phyloP scores from a whole-genome alignment of 2,329 filamentous ascomycete genomes.

The Thermomyces lanuginosus region DNA sequence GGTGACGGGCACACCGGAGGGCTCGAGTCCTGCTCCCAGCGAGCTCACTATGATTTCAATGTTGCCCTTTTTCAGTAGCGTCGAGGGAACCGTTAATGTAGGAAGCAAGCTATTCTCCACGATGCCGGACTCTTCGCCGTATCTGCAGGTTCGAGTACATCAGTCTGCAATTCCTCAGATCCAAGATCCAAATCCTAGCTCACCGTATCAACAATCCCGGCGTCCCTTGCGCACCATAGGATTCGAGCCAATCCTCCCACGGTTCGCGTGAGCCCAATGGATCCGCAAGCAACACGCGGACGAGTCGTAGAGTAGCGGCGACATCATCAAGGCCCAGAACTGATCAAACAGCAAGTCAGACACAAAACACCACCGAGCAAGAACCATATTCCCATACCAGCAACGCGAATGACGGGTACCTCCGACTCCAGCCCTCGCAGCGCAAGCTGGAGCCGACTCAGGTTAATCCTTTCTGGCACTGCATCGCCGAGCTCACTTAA shows the following conservation, averaged over 20 bases:
- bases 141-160: slow-evolving; percentile 22
- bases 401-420: slow-evolving; percentile 38
- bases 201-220: slow-evolving; percentile 50
- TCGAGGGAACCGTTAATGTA: slow-evolving; percentile 40
- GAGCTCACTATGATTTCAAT: slow-evolving; percentile 45
- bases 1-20: slow-evolving; percentile 33
- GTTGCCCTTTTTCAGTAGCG: slow-evolving; percentile 37
- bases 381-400: slow-evolving; percentile 33
- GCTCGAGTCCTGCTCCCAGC: slow-evolving; percentile 32
- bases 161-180: not conserved
- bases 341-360: slow-evolving; percentile 8
- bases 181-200: slow-evolving; percentile 15
- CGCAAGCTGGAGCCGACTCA: slow-evolving; percentile 44
- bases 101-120: slow-evolving; percentile 36
- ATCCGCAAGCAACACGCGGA: slow-evolving; percentile 55
- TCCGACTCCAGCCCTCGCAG: slow-evolving; percentile 40
- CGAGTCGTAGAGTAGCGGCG: slow-evolving; percentile 39
- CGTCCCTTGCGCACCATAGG: slow-evolving; percentile 29
- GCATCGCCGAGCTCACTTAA: slow-evolving; percentile 35
- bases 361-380: not conserved
- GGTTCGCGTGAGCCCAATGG: slow-evolving; percentile 44
- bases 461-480: slow-evolving; percentile 40
- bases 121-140: slow-evolving; percentile 36
- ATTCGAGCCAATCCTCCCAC: slow-evolving; percentile 50
- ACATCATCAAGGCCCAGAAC: slow-evolving; percentile 37